phyloP scores from a whole-genome alignment of 73 alveolate genomes.

The Paramecium tetraurelia region DNA sequence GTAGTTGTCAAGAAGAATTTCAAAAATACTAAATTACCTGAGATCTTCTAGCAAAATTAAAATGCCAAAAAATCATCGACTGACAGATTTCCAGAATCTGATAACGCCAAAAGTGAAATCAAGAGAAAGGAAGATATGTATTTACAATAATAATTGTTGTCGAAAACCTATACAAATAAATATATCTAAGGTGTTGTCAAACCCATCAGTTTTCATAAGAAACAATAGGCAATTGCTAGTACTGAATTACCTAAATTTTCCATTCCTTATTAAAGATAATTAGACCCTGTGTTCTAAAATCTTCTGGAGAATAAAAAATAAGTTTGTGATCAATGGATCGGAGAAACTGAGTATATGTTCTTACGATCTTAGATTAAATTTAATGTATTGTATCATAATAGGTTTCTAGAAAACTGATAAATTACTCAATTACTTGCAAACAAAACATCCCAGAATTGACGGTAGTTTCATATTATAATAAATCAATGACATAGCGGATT shows the following conservation, averaged over 20 bases:
- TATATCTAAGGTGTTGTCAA: neutral
- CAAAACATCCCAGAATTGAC: neutral
- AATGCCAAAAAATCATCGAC: neutral
- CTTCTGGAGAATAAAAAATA: neutral
- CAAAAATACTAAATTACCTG: constrained; percentile 25
- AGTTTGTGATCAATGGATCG: neutral
- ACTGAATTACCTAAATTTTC: neutral
- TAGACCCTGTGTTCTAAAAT: neutral
- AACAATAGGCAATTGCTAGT: neutral
- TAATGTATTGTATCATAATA: neutral
- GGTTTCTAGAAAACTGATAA: neutral
- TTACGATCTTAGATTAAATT: constrained; percentile 11
- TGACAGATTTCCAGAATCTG: neutral
- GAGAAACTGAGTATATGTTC: neutral
- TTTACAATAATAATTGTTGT: neutral
- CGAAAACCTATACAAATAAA: constrained; percentile 4
- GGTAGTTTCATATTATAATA: neutral
- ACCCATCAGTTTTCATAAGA: constrained; percentile 22
- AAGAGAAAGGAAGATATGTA: neutral
- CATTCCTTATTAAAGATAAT: neutral
- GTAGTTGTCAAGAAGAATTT: neutral
- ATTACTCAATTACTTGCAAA: neutral
- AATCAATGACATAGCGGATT: constrained; percentile 13
- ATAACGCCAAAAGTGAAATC: neutral
- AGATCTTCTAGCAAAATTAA: neutral